These are phyloP conservation scores for Cylindrotheca fusiformis DNA, from an alignment of 108 stramenopile genomes.

Conservation along the genomic window DNA sequence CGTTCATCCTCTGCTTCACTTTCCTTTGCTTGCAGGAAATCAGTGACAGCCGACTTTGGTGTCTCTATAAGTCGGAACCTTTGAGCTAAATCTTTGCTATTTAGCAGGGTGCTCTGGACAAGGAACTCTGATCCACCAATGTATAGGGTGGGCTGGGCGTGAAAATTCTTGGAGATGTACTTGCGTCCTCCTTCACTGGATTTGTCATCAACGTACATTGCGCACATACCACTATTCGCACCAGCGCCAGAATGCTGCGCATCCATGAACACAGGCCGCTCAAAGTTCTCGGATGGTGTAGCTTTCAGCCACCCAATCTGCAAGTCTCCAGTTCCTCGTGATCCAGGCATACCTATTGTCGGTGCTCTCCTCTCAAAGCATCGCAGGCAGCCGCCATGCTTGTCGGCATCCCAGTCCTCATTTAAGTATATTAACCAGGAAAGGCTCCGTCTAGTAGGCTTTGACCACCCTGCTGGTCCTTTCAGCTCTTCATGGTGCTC, in stretches of 20 bases:
- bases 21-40: not conserved
- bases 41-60: conserved; percentile 25
- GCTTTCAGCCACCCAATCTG: conserved; percentile 65
- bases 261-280: conserved; percentile 67
- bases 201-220: conserved; percentile 34
- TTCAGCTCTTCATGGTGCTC: conserved; percentile 77
- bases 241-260: conserved; percentile 16
- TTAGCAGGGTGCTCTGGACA: conserved; percentile 20
- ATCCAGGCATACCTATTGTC: conserved; percentile 13
- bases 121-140: conserved; percentile 32
- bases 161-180: conserved; percentile 49
- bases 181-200: conserved; percentile 7
- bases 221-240: conserved; percentile 33
- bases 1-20: conserved; percentile 11
- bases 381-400: conserved; percentile 48
- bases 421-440: conserved; percentile 72
- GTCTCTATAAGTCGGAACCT: conserved; percentile 50
- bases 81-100: conserved; percentile 24
- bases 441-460: conserved; percentile 51
- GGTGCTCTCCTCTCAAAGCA: conserved; percentile 37
- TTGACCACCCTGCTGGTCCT: conserved; percentile 46
- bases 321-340: conserved; percentile 46
- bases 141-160: conserved; percentile 53
- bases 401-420: conserved; percentile 47
- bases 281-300: conserved; percentile 27